These are phyloP conservation scores for Sugiyamaella mastotermitis DNA, from an alignment of 805 yeast species.

Conservation along the genomic window DNA sequence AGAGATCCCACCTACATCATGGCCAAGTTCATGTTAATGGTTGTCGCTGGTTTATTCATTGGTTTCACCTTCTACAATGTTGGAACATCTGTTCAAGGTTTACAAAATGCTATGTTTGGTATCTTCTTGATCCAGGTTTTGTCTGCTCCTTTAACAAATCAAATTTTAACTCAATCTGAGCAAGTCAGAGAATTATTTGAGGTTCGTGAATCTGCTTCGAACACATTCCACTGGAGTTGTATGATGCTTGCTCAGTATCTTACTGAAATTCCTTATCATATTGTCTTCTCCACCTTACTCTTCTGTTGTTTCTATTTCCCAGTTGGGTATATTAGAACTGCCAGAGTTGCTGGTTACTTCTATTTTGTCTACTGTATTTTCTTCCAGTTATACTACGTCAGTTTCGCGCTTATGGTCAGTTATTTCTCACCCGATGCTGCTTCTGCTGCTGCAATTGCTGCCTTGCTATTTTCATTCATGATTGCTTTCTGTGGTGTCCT, in stretches of 20 bases:
- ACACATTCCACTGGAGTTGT: slow-evolving; percentile 67
- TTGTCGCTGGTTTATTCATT: slow-evolving; percentile 52
- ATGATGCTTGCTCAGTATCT: slow-evolving; percentile 48
- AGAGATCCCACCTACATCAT: slow-evolving; percentile 58
- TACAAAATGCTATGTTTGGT: slow-evolving; percentile 55
- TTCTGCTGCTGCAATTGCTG: slow-evolving; percentile 55
- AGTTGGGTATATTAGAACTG: slow-evolving; percentile 36
- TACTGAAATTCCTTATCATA: slow-evolving; percentile 57
- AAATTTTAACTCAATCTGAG: slow-evolving; percentile 55
- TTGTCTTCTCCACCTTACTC: slow-evolving; percentile 43
- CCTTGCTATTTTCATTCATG: slow-evolving; percentile 51
- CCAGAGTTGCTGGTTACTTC: slow-evolving; percentile 44
- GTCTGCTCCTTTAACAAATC: slow-evolving; percentile 55
- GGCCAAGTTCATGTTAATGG: slow-evolving; percentile 49
- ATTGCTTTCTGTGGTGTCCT: slow-evolving; percentile 67
- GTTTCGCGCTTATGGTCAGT: slow-evolving; percentile 50
- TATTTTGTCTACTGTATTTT: slow-evolving; percentile 45
- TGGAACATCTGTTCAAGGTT: slow-evolving; percentile 44
- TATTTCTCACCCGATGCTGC: slow-evolving; percentile 61
- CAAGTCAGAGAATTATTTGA: slow-evolving; percentile 58
- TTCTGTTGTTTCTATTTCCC: slow-evolving; percentile 52
- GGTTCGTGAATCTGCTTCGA: slow-evolving; percentile 63
- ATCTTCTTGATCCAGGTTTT: slow-evolving; percentile 53
- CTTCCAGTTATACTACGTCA: slow-evolving; percentile 45
- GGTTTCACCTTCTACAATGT: slow-evolving; percentile 69